Evolutionary conservation across 805 yeast species (phyloP).

Genomic region (Saturnispora sekii): DNA sequence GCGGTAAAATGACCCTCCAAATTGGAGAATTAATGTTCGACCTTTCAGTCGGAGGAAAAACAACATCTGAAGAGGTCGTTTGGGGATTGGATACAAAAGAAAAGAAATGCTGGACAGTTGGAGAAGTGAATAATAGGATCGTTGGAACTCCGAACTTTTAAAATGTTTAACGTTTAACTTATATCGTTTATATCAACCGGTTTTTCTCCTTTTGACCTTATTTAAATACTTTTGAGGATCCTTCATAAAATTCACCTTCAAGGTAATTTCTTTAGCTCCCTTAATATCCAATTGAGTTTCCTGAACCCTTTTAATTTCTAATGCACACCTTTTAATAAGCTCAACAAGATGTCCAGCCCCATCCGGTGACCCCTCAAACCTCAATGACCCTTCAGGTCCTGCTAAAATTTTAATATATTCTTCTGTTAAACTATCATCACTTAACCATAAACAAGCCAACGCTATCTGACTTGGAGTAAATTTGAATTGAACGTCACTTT

Average conservation of each 20-base stretch:
- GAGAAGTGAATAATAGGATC: slow-evolving; percentile 45
- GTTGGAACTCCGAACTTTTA: slow-evolving; percentile 43
- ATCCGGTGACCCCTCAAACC: slow-evolving; percentile 34
- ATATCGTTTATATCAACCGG: neutral
- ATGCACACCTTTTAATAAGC: slow-evolving; percentile 41
- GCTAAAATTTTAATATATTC: slow-evolving; percentile 17
- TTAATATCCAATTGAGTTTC: slow-evolving; percentile 42
- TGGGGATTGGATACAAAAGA: slow-evolving; percentile 34
- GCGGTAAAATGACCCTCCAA: slow-evolving; percentile 71
- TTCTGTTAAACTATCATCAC: slow-evolving; percentile 32
- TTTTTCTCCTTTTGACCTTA: slow-evolving; percentile 5
- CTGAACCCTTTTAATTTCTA: slow-evolving; percentile 31
- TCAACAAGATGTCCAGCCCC: slow-evolving; percentile 35
- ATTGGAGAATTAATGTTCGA: slow-evolving; percentile 64
- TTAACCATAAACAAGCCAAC: slow-evolving; percentile 66
- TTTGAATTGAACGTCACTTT: slow-evolving; percentile 62
- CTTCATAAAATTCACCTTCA: slow-evolving; percentile 51
- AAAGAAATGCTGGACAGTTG: slow-evolving; percentile 38
- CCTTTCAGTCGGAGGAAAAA: slow-evolving; percentile 59
- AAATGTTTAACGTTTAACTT: neutral
- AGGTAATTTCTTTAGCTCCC: slow-evolving; percentile 53
- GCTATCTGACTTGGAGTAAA: slow-evolving; percentile 96
- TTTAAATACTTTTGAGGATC: slow-evolving; percentile 36
- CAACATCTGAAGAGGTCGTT: slow-evolving; percentile 66
- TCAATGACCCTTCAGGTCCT: slow-evolving; percentile 56